These are phyloP conservation scores for Cylindrotheca closterium DNA, from an alignment of 108 stramenopile genomes.

Conservation along the genomic window DNA sequence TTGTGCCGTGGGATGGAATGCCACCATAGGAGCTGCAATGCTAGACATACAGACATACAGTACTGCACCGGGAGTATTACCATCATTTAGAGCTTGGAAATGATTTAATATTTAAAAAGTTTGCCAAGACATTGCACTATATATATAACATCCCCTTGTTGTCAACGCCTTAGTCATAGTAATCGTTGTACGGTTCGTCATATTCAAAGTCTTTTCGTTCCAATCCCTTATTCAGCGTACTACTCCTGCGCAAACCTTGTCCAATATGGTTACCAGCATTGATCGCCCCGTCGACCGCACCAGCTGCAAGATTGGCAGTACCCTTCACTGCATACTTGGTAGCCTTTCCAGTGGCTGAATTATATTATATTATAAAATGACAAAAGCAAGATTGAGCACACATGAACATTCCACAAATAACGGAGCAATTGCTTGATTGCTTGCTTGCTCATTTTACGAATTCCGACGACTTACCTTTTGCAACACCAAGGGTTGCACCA, in stretches of 20 bases:
- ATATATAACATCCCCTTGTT: no score
- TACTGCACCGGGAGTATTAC: no score
- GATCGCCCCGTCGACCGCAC: slow-evolving; percentile 23
- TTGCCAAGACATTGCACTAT: no score
- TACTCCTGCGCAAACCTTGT: slow-evolving; percentile 6
- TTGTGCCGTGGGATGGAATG: no score
- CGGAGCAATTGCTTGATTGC: no score
- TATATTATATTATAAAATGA: background rate
- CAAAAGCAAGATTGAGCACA: background rate
- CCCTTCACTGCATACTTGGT: slow-evolving; percentile 17
- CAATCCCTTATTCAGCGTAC: slow-evolving; percentile 1
- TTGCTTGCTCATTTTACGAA: background rate
- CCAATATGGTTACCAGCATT: slow-evolving; percentile 3
- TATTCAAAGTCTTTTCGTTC: background rate
- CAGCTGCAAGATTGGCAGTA: slow-evolving; percentile 14
- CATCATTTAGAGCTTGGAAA: no score
- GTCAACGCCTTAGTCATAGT: no score
- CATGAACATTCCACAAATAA: background rate
- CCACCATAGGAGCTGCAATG: no score
- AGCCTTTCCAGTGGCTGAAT: background rate
- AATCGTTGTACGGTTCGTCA: background rate
- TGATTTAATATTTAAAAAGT: no score
- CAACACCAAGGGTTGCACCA: slow-evolving; percentile 1
- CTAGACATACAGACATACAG: no score
- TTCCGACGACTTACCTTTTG: slow-evolving; percentile 5